Evolutionary conservation across 768 basidiomycete species (phyloP), one percentile per base, ranked within the genome.

Genomic region (Mycena alexandri): DNA sequence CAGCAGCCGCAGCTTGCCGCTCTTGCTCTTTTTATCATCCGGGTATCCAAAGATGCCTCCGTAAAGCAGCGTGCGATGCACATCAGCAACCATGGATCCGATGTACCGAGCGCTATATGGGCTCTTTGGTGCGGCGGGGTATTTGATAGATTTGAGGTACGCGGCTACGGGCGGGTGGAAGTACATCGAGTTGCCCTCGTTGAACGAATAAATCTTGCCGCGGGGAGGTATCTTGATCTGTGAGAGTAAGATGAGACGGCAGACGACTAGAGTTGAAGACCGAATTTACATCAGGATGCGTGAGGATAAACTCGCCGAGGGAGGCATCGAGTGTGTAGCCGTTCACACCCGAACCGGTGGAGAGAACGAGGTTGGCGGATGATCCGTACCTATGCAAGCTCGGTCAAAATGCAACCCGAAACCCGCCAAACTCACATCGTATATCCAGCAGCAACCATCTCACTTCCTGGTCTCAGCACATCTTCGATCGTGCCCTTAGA

Each of bases 21-120:
- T 91, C 86, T 97, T 98, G 81, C 89, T 93, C 87, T 99, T 99
- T 87, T 94, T 98, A 82, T 99, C 98, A 75, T 91, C 90, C 10
- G 98, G 98, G 79, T 99, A 99, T 11, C 96, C 97, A 74, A 99
- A 99, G 75, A 99, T 99, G 47, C 98, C 98, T 24, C 98, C 98
- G 75, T 99, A 99, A 5, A 99, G 84, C 36, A 99, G 82, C 8
- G 97, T 99, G 72, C 97, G 87, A 80, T 98, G 96, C 25, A 98
- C 97, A 79, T 99, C 97, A 57, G 97, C 96, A 41, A 99, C 98
- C 98, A 99, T 99, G 67, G 95, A 96, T 29, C 98, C 98, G 77
- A 99, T 98, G 81, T 99, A 91, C 67, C 95, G 89, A 70, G 93
- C 90, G 69, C 92, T 94, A 76, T 98, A 97, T 12, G 97, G 96